Evolutionary conservation across 305 asterid genomes (phyloP), one percentile per base, ranked within the genome.

Genomic region (Fraxinus greggii): DNA sequence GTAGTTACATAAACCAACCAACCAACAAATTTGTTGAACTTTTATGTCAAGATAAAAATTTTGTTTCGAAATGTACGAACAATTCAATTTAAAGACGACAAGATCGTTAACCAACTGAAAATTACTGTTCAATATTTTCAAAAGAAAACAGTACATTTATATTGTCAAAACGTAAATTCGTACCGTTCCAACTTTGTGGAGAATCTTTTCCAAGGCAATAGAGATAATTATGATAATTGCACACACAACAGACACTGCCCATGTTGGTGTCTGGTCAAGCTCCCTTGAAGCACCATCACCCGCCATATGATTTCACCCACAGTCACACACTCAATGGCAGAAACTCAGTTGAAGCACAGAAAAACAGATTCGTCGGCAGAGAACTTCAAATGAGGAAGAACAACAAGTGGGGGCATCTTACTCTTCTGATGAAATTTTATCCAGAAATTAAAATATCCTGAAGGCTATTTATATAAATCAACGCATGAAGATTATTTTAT

Each of bases 171-270:
- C 1, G 45, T 28, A 42, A 48, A 45, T 28, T 7, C 83, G 45
- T 84, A 93, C 97, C 83, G 87, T 83, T 81, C 96, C 94, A 72
- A 87, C 87, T 88, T 90, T 93, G 85, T 93, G 97, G 7, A 93
- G 88, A 83, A 90, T 61, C 85, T 88, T 93, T 84, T 93, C 97
- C 56, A 93, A 78, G 51, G 87, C 86, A 81, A 93, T 80, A 40
- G 96, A 93, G 86, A 93, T 81, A 26, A 93, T 61, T 23, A 93
- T 93, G 61, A 93, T 91, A 31, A 89, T 88, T 3, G 92, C 88
- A 81, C 97, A 93, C 21, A 93, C 96, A 81, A 93, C 92, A 72
- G 97, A 90, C 75, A 90, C 94, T 6, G 97, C 97, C 97, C 97
- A 93, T 77, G 97, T 93, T 28, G 97, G 87, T 23, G 94, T 92